These are phyloP conservation scores for Escallonia rubra DNA, from an alignment of 129 eudicot species.

Conservation along the genomic window DNA sequence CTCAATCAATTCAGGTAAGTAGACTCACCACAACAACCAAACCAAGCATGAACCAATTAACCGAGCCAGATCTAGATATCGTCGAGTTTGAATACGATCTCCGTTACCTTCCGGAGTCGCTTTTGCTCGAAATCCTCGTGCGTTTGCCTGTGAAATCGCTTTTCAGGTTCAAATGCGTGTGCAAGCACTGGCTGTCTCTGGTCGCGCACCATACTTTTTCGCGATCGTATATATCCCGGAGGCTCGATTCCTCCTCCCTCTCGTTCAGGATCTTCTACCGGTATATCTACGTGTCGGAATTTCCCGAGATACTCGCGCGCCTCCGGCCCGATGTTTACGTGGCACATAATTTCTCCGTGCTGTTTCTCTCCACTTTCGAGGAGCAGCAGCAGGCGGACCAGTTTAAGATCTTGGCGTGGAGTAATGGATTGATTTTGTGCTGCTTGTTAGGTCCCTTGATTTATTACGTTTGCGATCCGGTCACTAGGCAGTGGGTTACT, in stretches of 20 bases:
- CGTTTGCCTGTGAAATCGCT: constrained; percentile 40
- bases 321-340: constrained; percentile 40
- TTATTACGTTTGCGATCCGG: constrained; percentile 54
- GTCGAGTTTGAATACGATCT: constrained; percentile 26
- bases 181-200: constrained; percentile 36
- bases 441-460: constrained; percentile 44
- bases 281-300: constrained; percentile 39
- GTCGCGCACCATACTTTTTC: constrained; percentile 38
- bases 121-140: constrained; percentile 34
- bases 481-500: constrained; percentile 42
- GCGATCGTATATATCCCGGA: constrained; percentile 20
- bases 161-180: constrained; percentile 43
- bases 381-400: constrained; percentile 50
- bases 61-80: constrained; percentile 24
- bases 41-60: constrained; percentile 7
- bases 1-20: constrained; percentile 8
- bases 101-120: constrained; percentile 28
- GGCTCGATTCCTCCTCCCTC: neutral
- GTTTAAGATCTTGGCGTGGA: constrained; percentile 38
- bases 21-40: neutral
- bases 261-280: constrained; percentile 38
- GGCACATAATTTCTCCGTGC: constrained; percentile 29
- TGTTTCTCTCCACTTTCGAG: constrained; percentile 43
- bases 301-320: constrained; percentile 35
- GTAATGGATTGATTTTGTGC: constrained; percentile 45